Percentiles rank a stretch among this genome's conserved stretches.
These are phyloP conservation scores for Podila verticillata DNA, from an alignment of 192 early-diverging fungal species.

Conservation along the genomic window DNA sequence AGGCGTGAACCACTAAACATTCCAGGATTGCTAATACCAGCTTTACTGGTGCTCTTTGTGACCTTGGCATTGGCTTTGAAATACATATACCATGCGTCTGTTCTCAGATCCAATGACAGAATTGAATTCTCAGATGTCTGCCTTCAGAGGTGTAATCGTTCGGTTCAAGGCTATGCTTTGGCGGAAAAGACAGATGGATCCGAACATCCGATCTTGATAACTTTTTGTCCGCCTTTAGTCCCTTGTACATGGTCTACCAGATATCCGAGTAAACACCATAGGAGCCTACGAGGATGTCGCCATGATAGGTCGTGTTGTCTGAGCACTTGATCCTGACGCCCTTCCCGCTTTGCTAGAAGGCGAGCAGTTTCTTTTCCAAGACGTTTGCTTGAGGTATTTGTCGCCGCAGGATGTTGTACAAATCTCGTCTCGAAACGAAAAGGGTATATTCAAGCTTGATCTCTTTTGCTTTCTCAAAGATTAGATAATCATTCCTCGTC, in stretches of 20 bases:
- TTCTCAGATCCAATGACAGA: not conserved
- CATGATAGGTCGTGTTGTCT: not conserved
- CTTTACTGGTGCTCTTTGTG: too few relatives aligned
- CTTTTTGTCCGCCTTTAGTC: not conserved
- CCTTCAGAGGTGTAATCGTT: not conserved
- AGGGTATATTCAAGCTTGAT: too few relatives aligned
- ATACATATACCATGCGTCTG: not conserved
- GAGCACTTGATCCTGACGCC: not conserved
- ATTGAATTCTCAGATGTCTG: not conserved
- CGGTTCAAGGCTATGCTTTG: slow-evolving; percentile 9
- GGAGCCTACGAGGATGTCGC: not conserved
- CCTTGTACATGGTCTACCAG: slow-evolving; percentile 6
- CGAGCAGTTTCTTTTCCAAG: not conserved
- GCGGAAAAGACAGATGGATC: slow-evolving; percentile 4
- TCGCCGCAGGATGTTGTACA: too few relatives aligned
- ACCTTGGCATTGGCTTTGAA: not conserved
- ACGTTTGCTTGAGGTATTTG: too few relatives aligned
- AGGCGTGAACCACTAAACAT: not conserved
- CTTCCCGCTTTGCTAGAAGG: not conserved
- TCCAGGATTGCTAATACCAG: too few relatives aligned
- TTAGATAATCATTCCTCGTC: too few relatives aligned
- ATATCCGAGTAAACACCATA: slow-evolving; percentile 5
- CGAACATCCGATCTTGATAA: not conserved
- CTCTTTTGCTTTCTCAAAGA: too few relatives aligned
- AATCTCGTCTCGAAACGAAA: too few relatives aligned